Evolutionary conservation across 768 basidiomycete species (phyloP).

Genomic region (Tulasnella sp.): DNA sequence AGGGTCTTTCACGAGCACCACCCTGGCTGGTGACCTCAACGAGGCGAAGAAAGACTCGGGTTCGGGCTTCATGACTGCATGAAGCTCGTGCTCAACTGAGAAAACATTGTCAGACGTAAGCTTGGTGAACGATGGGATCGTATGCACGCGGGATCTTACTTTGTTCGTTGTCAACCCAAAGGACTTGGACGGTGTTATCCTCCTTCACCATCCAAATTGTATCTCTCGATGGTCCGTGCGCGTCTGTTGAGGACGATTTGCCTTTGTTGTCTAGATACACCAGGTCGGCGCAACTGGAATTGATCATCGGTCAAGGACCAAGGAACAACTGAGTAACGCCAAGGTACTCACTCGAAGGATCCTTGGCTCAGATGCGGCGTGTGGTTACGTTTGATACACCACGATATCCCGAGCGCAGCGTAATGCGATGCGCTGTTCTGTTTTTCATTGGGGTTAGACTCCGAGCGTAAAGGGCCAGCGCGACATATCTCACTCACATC

Average conservation of each 20-base stretch:
- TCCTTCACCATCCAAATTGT: neutral
- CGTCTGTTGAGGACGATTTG: neutral
- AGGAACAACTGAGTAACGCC: neutral
- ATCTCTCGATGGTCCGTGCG: neutral
- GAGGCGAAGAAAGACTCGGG: neutral
- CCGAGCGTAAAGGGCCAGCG: too few species aligned
- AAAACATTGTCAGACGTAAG: neutral
- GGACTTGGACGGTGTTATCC: neutral
- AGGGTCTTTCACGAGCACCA: neutral
- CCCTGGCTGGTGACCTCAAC: neutral
- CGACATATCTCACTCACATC: neutral
- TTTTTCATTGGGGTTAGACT: neutral
- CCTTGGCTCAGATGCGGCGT: neutral
- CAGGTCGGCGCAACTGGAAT: neutral
- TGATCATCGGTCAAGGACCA: neutral
- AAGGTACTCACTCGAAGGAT: neutral
- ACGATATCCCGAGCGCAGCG: neutral
- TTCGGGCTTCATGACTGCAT: neutral
- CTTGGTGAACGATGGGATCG: neutral
- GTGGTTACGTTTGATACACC: neutral
- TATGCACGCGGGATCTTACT: neutral
- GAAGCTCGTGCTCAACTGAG: neutral
- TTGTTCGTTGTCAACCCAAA: neutral
- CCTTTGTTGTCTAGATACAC: neutral
- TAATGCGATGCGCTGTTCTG: neutral